Percentiles rank a stretch among this genome's conserved stretches.
phyloP scores from a whole-genome alignment of 345 rosid species.

The Lagerstroemia speciosa region DNA sequence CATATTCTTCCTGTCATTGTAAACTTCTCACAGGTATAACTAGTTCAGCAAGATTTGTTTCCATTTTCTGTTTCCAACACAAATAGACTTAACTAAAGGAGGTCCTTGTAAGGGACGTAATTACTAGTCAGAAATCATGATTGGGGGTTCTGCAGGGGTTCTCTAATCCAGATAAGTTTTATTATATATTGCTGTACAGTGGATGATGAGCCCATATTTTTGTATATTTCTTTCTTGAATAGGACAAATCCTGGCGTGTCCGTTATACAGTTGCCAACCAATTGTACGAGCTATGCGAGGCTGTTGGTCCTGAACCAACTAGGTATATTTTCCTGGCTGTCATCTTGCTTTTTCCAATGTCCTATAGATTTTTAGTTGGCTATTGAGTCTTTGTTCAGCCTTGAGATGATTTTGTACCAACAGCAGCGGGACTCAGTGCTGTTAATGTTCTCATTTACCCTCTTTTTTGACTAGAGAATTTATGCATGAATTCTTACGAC shows the following conservation, averaged over 20 bases:
- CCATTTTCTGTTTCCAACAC: background rate
- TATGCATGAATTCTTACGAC: background rate
- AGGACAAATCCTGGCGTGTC: constrained; percentile 99
- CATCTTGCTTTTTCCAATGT: background rate
- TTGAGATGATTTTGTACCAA: background rate
- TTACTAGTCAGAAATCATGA: background rate
- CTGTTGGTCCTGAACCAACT: constrained; percentile 90
- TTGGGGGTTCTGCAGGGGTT: background rate
- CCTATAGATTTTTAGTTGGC: background rate
- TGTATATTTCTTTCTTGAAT: constrained; percentile 10
- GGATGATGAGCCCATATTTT: too few species aligned
- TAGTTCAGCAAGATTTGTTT: background rate
- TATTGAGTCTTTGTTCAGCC: background rate
- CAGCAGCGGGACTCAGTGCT: background rate
- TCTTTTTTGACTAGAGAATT: background rate
- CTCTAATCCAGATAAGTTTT: background rate
- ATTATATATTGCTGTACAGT: background rate
- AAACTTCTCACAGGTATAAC: constrained; percentile 78
- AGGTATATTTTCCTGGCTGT: constrained; percentile 33
- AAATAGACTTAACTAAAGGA: background rate
- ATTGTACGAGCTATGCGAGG: constrained; percentile 92
- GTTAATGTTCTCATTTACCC: background rate
- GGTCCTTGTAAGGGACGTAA: background rate
- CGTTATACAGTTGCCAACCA: constrained; percentile 98
- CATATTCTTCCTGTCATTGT: constrained; percentile 90